Evolutionary conservation across 495 filamentous ascomycete species (phyloP), one percentile per base, ranked within the genome.

Genomic region (Letharia lupina): DNA sequence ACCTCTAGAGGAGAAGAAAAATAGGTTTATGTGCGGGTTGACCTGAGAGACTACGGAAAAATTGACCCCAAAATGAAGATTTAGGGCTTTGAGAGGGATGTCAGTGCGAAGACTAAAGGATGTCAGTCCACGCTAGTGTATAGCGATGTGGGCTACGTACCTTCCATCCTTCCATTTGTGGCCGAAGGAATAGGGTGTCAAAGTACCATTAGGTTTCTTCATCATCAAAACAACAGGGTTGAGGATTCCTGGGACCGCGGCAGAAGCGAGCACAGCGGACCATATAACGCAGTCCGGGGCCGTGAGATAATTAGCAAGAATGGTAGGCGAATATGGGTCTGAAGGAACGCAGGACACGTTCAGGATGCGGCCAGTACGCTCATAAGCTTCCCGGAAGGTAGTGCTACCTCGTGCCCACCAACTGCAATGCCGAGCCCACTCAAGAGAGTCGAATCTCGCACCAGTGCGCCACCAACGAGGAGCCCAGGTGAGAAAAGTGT

Each of bases 161-260:
- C 67, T 90, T 61, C 95, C 94, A 72, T 98, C 94, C 76, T 98
- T 98, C 95, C 95, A 98, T 77, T 96, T 97, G 76, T 96, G 90
- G 1, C 92, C 93, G 72, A 97, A 96, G 4, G 87, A 91, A 73
- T 96, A 98, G 0, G 93, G 93, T 0, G 80, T 81, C 2, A 98
- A 81, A 3, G 79, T 85, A 2, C 92, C 92, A 63, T 89, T 81
- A 35, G 80, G 80, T 70, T 57, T 89, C 76, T 98, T 98, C 82
- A 88, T 93, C 94, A 98, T 97, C 48, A 98, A 78, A 3, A 98
- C 93, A 3, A 98, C 93, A 0, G 95, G 95, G 71, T 96, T 72
- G 60, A 96, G 79, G 66, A 98, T 98, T 0, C 95, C 94, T 0
- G 94, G 94, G 8, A 98, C 94, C 18, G 94, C 94, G 13, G 95